These are phyloP conservation scores for Talaromyces sp. DNA, from an alignment of 2,329 filamentous ascomycete species.

Conservation along the genomic window DNA sequence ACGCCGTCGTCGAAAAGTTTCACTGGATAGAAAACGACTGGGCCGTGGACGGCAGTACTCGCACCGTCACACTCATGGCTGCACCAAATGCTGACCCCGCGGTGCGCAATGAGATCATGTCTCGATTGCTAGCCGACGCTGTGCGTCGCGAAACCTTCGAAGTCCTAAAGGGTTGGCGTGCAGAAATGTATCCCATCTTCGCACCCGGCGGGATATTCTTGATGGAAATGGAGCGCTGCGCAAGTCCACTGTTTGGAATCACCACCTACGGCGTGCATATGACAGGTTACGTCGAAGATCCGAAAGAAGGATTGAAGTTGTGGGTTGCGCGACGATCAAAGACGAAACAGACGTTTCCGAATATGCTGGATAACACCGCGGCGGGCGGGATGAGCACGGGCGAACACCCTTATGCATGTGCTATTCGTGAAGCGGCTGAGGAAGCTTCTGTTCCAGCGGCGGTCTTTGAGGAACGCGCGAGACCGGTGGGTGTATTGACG, in stretches of 20 bases:
- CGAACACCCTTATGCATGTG: constrained; percentile 73
- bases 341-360: constrained; percentile 79
- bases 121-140: constrained; percentile 62
- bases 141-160: constrained; percentile 67
- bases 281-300: constrained; percentile 63
- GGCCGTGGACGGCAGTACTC: constrained; percentile 55
- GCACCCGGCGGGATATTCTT: constrained; percentile 55
- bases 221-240: constrained; percentile 73
- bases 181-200: constrained; percentile 78
- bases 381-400: constrained; percentile 79
- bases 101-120: constrained; percentile 58
- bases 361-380: constrained; percentile 94
- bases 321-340: constrained; percentile 78
- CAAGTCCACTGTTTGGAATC: constrained; percentile 68
- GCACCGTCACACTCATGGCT: constrained; percentile 60
- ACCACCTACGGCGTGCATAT: constrained; percentile 79
- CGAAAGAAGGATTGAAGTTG: constrained; percentile 60
- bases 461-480: constrained; percentile 60
- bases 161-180: constrained; percentile 72
- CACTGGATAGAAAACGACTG: constrained; percentile 56
- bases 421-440: constrained; percentile 82
- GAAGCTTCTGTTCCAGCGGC: constrained; percentile 76
- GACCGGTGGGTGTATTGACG: constrained; percentile 66
- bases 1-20: constrained; percentile 42
- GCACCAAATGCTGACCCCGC: constrained; percentile 55